Evolutionary conservation across 2,329 filamentous ascomycete genomes (phyloP).

Genomic region (Pyrenochaeta sp.): DNA sequence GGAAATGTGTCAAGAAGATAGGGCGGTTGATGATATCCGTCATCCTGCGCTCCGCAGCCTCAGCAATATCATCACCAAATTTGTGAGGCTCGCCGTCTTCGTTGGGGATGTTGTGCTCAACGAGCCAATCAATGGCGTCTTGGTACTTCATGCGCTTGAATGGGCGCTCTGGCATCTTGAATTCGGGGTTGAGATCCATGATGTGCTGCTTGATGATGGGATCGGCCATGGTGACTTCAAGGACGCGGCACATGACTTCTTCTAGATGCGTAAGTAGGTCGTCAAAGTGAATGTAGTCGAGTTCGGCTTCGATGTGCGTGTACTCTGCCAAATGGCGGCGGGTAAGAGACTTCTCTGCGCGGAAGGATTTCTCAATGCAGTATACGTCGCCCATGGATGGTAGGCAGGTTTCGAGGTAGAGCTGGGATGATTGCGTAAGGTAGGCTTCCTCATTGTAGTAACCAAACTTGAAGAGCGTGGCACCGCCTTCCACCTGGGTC

Average conservation of each 20-base stretch:
- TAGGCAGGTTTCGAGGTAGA: constrained; percentile 95
- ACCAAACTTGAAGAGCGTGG: constrained; percentile 87
- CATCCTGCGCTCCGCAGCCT: constrained; percentile 96
- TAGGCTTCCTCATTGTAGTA: constrained; percentile 93
- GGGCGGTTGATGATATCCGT: constrained; percentile 95
- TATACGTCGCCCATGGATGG: constrained; percentile 93
- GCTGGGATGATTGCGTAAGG: constrained; percentile 94
- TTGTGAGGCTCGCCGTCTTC: constrained; percentile 89
- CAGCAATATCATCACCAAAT: constrained; percentile 97
- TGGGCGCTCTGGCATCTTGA: constrained; percentile 80
- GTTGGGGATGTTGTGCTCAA: constrained; percentile 88
- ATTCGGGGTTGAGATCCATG: constrained; percentile 89
- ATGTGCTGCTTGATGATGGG: constrained; percentile 76
- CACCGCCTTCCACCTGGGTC: constrained; percentile 92
- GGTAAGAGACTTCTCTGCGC: constrained; percentile 94
- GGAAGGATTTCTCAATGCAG: constrained; percentile 98
- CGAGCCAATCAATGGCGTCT: constrained; percentile 94
- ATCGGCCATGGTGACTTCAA: constrained; percentile 79
- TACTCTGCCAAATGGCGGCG: constrained; percentile 95
- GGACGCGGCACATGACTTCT: constrained; percentile 83
- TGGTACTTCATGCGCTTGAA: constrained; percentile 96
- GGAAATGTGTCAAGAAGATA: constrained; percentile 97
- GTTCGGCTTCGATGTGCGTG: constrained; percentile 93
- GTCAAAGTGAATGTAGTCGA: constrained; percentile 93
- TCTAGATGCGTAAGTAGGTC: constrained; percentile 90